These are phyloP conservation scores for Colletotrichum orbiculare DNA, from an alignment of 2,329 filamentous ascomycete species.

Conservation along the genomic window DNA sequence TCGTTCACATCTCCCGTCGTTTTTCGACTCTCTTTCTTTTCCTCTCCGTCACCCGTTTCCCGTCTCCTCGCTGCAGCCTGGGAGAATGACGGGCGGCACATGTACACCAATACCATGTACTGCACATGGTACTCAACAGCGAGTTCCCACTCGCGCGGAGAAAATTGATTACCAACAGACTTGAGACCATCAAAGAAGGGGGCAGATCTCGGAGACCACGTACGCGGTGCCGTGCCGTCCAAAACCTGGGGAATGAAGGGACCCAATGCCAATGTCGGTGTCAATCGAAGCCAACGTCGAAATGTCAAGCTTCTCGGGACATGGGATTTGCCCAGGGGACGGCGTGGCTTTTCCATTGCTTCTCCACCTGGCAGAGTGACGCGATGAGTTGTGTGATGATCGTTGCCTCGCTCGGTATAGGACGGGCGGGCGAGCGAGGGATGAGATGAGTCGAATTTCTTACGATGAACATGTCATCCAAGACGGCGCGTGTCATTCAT, in stretches of 20 bases:
- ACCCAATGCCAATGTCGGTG: no score
- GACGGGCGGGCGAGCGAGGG: background rate
- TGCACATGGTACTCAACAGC: no score
- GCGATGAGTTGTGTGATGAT: conserved; percentile 14
- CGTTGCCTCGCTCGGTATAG: conserved; percentile 4
- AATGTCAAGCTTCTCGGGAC: conserved; percentile 13
- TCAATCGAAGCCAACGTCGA: background rate
- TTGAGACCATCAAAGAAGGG: background rate
- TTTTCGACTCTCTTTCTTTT: no score
- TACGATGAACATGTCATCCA: background rate
- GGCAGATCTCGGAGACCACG: conserved; percentile 1
- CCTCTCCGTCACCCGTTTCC: no score
- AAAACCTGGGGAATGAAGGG: conserved; percentile 26
- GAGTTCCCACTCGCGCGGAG: no score
- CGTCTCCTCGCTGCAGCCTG: no score
- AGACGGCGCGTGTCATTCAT: background rate
- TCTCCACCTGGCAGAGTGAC: conserved; percentile 8
- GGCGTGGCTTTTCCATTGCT: conserved; percentile 1
- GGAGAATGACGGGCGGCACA: no score
- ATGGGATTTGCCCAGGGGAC: conserved; percentile 23
- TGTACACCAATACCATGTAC: no score
- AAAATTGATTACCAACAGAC: no score
- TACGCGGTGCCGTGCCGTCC: background rate
- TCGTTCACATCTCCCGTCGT: background rate
- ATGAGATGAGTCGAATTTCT: conserved; percentile 2